Conservation (phyloP, 345 rosid genomes). For the Eucalyptus sp. region DNA sequence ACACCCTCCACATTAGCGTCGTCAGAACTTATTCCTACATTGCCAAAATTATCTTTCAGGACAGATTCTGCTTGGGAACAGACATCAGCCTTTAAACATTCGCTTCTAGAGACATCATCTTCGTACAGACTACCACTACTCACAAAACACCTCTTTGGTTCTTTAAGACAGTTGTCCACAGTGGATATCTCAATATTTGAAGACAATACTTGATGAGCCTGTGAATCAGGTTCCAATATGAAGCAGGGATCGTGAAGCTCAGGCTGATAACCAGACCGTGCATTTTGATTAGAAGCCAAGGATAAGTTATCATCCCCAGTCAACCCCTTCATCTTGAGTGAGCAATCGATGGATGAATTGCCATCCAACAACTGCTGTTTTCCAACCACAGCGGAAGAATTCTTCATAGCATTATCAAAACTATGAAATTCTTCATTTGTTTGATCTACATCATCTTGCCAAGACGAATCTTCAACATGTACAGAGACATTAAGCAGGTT, state of each 20-base stretch:
- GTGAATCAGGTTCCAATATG: background rate
- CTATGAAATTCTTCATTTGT: conserved; percentile 3
- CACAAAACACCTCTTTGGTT: background rate
- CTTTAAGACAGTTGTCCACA: background rate
- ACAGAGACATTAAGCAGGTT: background rate
- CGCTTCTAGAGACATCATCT: background rate
- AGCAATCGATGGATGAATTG: background rate
- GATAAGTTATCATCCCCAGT: background rate
- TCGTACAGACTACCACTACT: background rate
- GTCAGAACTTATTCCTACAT: background rate
- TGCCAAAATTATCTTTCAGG: background rate
- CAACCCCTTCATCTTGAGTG: background rate
- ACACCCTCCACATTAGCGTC: background rate
- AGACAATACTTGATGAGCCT: background rate
- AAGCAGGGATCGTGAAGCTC: background rate
- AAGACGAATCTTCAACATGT: background rate
- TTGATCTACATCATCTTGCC: conserved; percentile 5
- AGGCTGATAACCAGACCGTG: background rate
- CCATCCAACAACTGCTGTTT: background rate
- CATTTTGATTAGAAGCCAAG: background rate
- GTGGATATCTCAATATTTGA: background rate
- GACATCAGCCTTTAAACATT: background rate
- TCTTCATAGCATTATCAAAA: background rate
- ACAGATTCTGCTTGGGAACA: background rate
- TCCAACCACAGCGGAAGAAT: background rate